phyloP scores from a whole-genome alignment of 768 basidiomycete genomes.

The Trametes sanguinea region DNA sequence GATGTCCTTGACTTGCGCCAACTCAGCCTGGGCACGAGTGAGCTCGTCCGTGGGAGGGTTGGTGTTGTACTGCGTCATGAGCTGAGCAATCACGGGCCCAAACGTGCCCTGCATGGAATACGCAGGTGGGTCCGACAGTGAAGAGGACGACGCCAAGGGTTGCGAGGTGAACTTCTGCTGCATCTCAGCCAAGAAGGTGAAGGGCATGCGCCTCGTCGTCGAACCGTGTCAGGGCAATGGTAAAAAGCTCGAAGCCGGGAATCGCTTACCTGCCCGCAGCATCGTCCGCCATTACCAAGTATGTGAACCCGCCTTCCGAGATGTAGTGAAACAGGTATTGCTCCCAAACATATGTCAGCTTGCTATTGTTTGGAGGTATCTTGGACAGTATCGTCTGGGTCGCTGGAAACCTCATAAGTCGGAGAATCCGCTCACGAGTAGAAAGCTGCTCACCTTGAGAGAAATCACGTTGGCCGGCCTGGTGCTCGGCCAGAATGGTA shows the following conservation, averaged over 20 bases:
- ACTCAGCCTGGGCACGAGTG: conserved; percentile 83
- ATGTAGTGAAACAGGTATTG: conserved; percentile 95
- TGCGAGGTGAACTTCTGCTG: conserved; percentile 74
- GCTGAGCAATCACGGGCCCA: conserved; percentile 64
- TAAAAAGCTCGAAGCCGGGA: not conserved
- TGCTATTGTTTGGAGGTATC: conserved; percentile 88
- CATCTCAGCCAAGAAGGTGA: conserved; percentile 87
- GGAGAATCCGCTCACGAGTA: not conserved
- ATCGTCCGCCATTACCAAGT: conserved; percentile 95
- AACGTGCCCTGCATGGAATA: conserved; percentile 74
- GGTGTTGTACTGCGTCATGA: conserved; percentile 90
- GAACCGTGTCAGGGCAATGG: too few relatives aligned
- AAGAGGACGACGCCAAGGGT: conserved; percentile 63
- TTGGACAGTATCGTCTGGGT: conserved; percentile 89
- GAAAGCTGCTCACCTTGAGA: conserved; percentile 67
- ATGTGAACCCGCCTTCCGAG: conserved; percentile 83
- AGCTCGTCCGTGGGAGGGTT: conserved; percentile 87
- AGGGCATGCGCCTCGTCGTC: conserved; percentile 78
- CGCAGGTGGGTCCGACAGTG: conserved; percentile 48
- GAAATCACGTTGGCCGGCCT: conserved; percentile 80
- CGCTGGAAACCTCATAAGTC: conserved; percentile 44
- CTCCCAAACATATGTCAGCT: conserved; percentile 87
- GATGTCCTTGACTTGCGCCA: conserved; percentile 90
- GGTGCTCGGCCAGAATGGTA: conserved; percentile 85
- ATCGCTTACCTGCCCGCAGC: conserved; percentile 74